Evolutionary conservation across 1,284 basidiomycete genomes (phyloP), one percentile per base, ranked within the genome.

Genomic region (Trichosporon inkin): DNA sequence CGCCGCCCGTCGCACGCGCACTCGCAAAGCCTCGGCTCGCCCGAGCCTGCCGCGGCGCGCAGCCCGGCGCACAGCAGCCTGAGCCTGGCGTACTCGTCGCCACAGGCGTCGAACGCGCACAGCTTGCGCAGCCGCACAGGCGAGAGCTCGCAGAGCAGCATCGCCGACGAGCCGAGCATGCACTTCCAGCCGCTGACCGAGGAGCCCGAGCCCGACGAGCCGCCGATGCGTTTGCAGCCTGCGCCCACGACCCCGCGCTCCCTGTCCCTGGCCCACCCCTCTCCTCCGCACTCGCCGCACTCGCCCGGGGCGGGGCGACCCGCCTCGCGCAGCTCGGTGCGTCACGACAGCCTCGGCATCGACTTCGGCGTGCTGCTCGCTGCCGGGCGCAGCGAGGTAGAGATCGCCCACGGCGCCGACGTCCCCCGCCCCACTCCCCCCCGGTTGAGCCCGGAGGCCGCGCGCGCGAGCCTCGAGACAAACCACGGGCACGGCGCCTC

Each of bases 281-380:
- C 14, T 22, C 44, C 4, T 14, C 44, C 7, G 44, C 36, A 14
- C 36, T 38, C 24, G 22, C 6, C n/a, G n/a, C n/a, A n/a, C n/a
- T n/a, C n/a, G n/a, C n/a, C n/a, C n/a, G n/a, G n/a, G n/a, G n/a
- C n/a, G n/a, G n/a, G n/a, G n/a, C n/a, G n/a, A n/a, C n/a, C 24
- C 13, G 16, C 44, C 24, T 16, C 16, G 40, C 8, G 14, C 40
- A 13, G 13, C 40, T 11, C 11, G 3, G 17, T 22, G 40, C 16
- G n/a, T 14, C 44, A 49, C 24, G 44, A 49, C 44, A n/a, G 14
- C 6, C 44, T 49, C 14, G 44, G 44, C 4, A 49, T 49, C 44
- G 44, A 49, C 44, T 49, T 49, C 28, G 44, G 44, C 24, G 44
- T 49, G 22, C 24, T 32, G 4, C 44, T 49, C 16, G 44, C 44